Conservation (phyloP, 177 flowering plant genomes). For the Vitis hybrid region DNA sequence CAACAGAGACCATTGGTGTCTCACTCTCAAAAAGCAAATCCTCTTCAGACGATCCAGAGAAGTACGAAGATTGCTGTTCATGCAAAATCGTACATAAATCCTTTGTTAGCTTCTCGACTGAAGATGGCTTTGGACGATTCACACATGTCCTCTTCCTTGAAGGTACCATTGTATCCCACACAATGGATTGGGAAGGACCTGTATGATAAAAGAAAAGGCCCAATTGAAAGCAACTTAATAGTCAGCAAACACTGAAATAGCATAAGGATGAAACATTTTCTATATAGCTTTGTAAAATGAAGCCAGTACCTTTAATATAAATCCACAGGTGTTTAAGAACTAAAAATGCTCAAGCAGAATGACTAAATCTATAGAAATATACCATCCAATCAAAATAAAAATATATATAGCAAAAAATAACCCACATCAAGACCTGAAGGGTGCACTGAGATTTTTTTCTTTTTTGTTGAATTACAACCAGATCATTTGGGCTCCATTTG, state of each 20-base stretch:
- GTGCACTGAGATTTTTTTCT: background rate
- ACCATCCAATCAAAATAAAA: too few species aligned
- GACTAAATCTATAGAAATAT: too few species aligned
- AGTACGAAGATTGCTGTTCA: constrained; percentile 72
- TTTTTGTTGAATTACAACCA: background rate
- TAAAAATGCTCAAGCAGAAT: too few species aligned
- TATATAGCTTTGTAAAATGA: too few species aligned
- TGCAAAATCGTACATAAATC: constrained; percentile 70
- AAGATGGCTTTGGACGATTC: constrained; percentile 72
- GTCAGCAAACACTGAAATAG: constrained; percentile 1
- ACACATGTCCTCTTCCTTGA: constrained; percentile 89
- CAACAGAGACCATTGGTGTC: constrained; percentile 87
- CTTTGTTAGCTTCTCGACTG: constrained; percentile 85
- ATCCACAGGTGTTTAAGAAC: too few species aligned
- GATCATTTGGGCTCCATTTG: background rate
- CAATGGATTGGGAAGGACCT: constrained; percentile 80
- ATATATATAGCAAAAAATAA: background rate
- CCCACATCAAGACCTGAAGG: background rate
- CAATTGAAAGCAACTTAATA: constrained; percentile 3
- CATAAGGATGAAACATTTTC: background rate
- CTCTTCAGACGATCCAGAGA: constrained; percentile 81
- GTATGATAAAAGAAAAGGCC: constrained; percentile 9
- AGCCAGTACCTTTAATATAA: too few species aligned
- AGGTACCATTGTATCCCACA: constrained; percentile 84
- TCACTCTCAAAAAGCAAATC: constrained; percentile 84